phyloP scores from a whole-genome alignment of 192 early-diverging fungal species.

The Chytriomyces sp. region DNA sequence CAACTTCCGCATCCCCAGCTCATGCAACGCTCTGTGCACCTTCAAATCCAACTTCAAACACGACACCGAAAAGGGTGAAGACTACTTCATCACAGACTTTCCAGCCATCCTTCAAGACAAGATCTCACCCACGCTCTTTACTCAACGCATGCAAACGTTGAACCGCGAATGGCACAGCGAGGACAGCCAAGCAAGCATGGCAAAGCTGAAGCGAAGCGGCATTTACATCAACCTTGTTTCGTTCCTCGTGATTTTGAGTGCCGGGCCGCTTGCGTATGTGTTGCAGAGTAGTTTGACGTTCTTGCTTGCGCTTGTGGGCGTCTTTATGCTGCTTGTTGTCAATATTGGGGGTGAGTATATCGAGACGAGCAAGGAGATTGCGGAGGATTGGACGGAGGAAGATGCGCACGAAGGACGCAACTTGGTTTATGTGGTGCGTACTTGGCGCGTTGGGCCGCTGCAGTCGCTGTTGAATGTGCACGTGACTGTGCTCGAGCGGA shows the following conservation, averaged over 20 bases:
- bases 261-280: not conserved
- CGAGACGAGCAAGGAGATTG: not conserved
- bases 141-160: not conserved
- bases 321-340: not conserved
- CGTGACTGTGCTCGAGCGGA: not conserved
- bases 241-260: not conserved
- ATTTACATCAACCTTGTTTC: not conserved
- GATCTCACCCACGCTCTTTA: not conserved
- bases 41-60: not conserved
- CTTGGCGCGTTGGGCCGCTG: not conserved
- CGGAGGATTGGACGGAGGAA: not conserved
- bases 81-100: not conserved
- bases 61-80: not conserved
- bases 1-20: not conserved
- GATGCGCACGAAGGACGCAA: not conserved
- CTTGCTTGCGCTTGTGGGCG: not conserved
- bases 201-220: not conserved
- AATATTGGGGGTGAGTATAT: not conserved
- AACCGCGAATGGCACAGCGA: not conserved
- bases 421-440: not conserved
- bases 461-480: not conserved
- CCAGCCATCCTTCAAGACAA: not conserved
- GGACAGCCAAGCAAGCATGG: not conserved
- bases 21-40: not conserved
- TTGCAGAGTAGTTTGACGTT: not conserved